Evolutionary conservation across 1,139 yeast species (phyloP).

Genomic region (Blastobotrys petasosporus): DNA sequence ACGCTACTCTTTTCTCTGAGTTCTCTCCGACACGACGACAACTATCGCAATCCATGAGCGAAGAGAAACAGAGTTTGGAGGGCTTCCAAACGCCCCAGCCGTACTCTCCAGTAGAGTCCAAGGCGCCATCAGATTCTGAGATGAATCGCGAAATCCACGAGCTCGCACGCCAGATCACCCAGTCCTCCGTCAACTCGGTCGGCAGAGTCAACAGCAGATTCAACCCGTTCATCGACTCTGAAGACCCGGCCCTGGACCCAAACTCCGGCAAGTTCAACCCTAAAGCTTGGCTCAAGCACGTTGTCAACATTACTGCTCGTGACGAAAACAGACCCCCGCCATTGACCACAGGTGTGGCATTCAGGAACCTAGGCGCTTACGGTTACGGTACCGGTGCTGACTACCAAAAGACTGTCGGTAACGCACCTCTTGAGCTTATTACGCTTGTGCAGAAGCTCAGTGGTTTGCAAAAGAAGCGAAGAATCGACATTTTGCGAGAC

Average conservation of each 20-base stretch:
- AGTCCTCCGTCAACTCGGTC: slow-evolving; percentile 12
- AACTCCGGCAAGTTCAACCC: slow-evolving; percentile 51
- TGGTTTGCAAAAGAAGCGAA: slow-evolving; percentile 24
- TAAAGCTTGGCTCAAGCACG: slow-evolving; percentile 65
- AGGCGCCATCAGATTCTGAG: neutral
- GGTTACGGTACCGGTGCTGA: slow-evolving; percentile 77
- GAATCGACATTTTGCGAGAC: slow-evolving; percentile 55
- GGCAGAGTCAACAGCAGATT: slow-evolving; percentile 3
- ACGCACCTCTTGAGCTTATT: slow-evolving; percentile 35
- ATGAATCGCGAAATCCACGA: slow-evolving; percentile 17
- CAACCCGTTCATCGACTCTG: slow-evolving; percentile 14
- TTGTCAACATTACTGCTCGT: slow-evolving; percentile 34
- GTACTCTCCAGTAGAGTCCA: no score
- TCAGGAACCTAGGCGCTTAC: slow-evolving; percentile 59
- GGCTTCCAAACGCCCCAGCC: no score
- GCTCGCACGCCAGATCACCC: slow-evolving; percentile 26
- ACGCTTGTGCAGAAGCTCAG: slow-evolving; percentile 21
- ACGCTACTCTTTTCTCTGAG: no score
- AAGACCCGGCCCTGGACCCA: slow-evolving; percentile 41
- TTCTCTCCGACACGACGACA: no score
- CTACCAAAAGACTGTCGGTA: slow-evolving; percentile 67
- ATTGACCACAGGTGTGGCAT: slow-evolving; percentile 50
- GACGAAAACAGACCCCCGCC: slow-evolving; percentile 17
- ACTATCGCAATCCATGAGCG: no score
- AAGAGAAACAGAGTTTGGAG: no score